A percentile compares a stretch with the other conserved stretches of the same genome.
Conservation (phyloP, 1,139 yeast species). For the Candida frijolesensis region DNA sequence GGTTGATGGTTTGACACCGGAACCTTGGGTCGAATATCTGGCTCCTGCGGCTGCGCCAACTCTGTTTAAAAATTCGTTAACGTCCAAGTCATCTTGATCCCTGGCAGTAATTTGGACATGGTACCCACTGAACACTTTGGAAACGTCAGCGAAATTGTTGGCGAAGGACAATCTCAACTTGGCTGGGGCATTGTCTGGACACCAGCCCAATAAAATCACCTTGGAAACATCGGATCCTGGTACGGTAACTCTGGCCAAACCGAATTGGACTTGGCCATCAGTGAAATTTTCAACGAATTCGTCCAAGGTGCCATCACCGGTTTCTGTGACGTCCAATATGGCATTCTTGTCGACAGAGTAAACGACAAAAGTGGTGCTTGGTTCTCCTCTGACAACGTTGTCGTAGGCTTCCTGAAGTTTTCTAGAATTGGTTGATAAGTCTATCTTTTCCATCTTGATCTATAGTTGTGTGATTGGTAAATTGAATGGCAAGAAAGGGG, state of each 20-base stretch:
- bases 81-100: constrained; percentile 85
- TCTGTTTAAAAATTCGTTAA: constrained; percentile 70
- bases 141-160: constrained; percentile 71
- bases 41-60: constrained; percentile 96
- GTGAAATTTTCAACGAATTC: constrained; percentile 83
- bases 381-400: constrained; percentile 63
- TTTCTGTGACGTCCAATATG: constrained; percentile 57
- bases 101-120: constrained; percentile 98
- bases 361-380: constrained; percentile 59
- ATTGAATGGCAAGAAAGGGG: not conserved
- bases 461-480: not conserved
- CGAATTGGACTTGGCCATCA: constrained; percentile 90
- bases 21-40: constrained; percentile 70
- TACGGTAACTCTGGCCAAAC: constrained; percentile 83
- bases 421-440: constrained; percentile 58
- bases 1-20: constrained; percentile 17
- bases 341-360: constrained; percentile 62
- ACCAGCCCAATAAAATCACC: constrained; percentile 88
- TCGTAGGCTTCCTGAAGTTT: constrained; percentile 65
- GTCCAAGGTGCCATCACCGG: constrained; percentile 66
- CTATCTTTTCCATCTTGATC: constrained; percentile 53
- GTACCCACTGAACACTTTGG: constrained; percentile 73
- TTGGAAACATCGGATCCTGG: constrained; percentile 89
- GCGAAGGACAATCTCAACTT: constrained; percentile 76
- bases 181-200: constrained; percentile 83